Percentiles rank a stretch among this genome's conserved stretches.
phyloP scores from a whole-genome alignment of 164 flowering plant genomes.

The Liquidambar formosana region DNA sequence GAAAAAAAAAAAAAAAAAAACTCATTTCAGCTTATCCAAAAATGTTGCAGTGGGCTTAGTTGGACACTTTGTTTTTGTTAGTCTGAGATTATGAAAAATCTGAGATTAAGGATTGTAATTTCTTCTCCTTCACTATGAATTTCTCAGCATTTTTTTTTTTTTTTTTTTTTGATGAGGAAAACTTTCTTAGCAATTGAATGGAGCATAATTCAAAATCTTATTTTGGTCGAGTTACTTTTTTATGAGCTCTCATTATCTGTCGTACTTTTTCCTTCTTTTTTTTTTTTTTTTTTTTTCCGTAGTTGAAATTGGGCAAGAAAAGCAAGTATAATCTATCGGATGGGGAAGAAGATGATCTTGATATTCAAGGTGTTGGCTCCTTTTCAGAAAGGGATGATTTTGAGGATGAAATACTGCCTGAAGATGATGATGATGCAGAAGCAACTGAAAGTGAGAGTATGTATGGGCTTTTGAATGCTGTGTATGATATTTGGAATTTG shows the following conservation, averaged over 20 bases:
- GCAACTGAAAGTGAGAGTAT: conserved; percentile 31
- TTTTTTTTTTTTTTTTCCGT: conserved; percentile 1
- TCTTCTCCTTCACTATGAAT: no score
- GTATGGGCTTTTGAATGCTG: conserved; percentile 4
- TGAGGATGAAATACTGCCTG: conserved; percentile 63
- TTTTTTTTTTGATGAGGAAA: no score
- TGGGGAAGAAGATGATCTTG: conserved; percentile 88
- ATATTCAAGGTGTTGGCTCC: conserved; percentile 32
- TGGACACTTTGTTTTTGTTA: no score
- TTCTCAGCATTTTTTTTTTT: no score
- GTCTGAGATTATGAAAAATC: no score
- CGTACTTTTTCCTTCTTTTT: background rate
- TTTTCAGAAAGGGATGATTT: conserved; percentile 74
- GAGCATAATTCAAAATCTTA: background rate
- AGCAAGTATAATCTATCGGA: conserved; percentile 83
- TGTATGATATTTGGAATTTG: background rate
- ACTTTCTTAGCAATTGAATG: background rate
- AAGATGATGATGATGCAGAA: conserved; percentile 43
- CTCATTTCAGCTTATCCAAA: no score
- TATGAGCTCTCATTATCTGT: background rate
- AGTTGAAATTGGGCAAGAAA: conserved; percentile 66
- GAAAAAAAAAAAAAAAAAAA: no score
- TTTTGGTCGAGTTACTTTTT: background rate
- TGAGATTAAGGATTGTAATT: no score
- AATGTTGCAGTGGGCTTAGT: no score